Evolutionary conservation across 371 early-diverging fungal species (phyloP).

Genomic region (Haplosporangium sp.): DNA sequence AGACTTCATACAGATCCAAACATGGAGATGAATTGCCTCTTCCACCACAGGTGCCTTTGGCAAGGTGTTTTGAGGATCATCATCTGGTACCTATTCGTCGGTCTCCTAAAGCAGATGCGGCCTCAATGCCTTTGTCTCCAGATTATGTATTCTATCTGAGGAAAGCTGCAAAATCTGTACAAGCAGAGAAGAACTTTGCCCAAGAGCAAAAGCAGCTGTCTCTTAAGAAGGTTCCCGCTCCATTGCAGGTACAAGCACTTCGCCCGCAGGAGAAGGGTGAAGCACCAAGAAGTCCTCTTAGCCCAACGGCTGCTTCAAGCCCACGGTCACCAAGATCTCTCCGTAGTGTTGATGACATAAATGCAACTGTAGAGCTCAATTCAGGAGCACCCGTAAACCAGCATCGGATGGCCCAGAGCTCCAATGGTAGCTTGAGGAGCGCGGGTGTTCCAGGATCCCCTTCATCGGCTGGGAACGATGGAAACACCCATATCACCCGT

Average conservation of each 20-base stretch:
- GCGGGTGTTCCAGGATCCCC: constrained; percentile 18
- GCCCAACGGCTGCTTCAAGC: constrained; percentile 32
- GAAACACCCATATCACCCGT: constrained; percentile 40
- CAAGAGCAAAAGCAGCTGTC: constrained; percentile 16
- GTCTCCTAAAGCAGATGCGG: constrained; percentile 53
- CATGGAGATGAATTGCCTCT: constrained; percentile 43
- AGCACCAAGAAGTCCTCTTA: constrained; percentile 26
- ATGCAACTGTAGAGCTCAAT: neutral
- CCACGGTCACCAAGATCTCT: constrained; percentile 32
- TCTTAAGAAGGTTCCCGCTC: constrained; percentile 27
- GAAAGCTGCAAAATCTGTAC: constrained; percentile 37
- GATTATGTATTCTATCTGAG: constrained; percentile 46
- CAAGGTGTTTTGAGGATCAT: constrained; percentile 48
- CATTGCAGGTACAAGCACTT: constrained; percentile 33
- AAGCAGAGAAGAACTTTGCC: constrained; percentile 30
- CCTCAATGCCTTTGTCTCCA: constrained; percentile 44
- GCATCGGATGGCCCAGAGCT: constrained; percentile 18
- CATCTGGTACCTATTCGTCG: constrained; percentile 43
- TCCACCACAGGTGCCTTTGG: constrained; percentile 29
- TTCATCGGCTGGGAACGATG: constrained; percentile 8
- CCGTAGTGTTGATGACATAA: constrained; percentile 32
- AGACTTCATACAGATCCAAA: constrained; percentile 22
- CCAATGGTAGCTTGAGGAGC: constrained; percentile 2
- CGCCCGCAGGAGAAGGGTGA: constrained; percentile 16
- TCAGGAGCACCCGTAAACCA: constrained; percentile 1